These are phyloP conservation scores for Lizanozyma gosingica DNA, from an alignment of 1,139 yeast species.

Conservation along the genomic window DNA sequence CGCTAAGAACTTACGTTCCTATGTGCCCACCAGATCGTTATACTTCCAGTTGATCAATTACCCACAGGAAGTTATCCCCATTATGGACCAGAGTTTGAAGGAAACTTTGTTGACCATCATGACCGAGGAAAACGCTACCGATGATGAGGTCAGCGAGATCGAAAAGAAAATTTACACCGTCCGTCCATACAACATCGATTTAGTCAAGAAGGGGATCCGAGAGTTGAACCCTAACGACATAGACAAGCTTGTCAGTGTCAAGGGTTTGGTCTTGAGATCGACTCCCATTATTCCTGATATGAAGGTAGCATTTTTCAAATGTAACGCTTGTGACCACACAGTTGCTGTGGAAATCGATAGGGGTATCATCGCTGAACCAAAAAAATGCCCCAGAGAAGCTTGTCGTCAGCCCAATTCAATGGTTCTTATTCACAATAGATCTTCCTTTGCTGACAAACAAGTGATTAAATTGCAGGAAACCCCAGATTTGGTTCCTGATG, in stretches of 20 bases:
- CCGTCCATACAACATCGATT: conserved; percentile 73
- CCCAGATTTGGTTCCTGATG: conserved; percentile 97
- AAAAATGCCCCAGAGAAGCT: conserved; percentile 79
- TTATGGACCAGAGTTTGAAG: conserved; percentile 93
- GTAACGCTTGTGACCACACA: conserved; percentile 92
- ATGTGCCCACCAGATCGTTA: conserved; percentile 66
- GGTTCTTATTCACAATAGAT: conserved; percentile 85
- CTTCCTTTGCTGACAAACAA: conserved; percentile 91
- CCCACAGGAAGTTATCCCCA: conserved; percentile 95
- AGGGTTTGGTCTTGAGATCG: conserved; percentile 83
- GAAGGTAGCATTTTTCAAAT: conserved; percentile 94
- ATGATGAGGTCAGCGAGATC: conserved; percentile 49
- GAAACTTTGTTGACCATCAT: conserved; percentile 81
- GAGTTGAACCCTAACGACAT: conserved; percentile 93
- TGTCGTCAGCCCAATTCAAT: conserved; percentile 85
- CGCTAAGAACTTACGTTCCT: conserved; percentile 69
- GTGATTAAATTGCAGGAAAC: conserved; percentile 92
- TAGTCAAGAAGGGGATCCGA: conserved; percentile 72
- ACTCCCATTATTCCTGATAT: conserved; percentile 94
- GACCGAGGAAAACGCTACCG: conserved; percentile 43
- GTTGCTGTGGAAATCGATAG: conserved; percentile 88
- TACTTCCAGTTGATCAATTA: conserved; percentile 81
- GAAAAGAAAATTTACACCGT: conserved; percentile 80
- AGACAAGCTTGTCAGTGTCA: conserved; percentile 83
- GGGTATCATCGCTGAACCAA: conserved; percentile 90